Base-by-base conservation (phyloP, 2,329 filamentous ascomycete species). In the Lasiodiplodia theobromae region DNA sequence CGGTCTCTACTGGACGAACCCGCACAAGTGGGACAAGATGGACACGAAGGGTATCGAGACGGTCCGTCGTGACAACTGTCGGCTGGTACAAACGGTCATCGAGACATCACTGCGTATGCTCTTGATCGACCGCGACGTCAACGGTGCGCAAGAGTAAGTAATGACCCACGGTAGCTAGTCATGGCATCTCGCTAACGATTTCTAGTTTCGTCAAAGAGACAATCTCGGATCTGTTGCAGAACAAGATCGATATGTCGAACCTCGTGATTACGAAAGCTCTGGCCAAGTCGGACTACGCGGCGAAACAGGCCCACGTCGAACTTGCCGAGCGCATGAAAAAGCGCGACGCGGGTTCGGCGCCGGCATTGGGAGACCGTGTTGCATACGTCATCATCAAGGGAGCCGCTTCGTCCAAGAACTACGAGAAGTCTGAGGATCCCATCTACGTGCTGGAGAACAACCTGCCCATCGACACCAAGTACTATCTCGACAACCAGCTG, bases 41-140 rank as follows among this genome's bases (percentile, higher is more conserved):
- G 96, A 99, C 81, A 98, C 93, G 70, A 99, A 99, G 80, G 96
- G 96, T 86, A 98, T 99, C 73, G 96, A 99, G 82, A 99, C 96
- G 3, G 96, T 99, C 57, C 91, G 96, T 73, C 87, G 96, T 86
- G 96, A 99, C 80, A 99, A 99, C 78, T 99, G 96, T 78, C 86
- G 96, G 65, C 84, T 99, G 69, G 96, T 98, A 18, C 95, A 98
- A 80, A 97, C 92, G 3, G 96, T 98, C 69, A 98, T 99, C 75
- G 96, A 99, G 81, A 98, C 96, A 68, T 95, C 97, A 25, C 82
- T 99, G 72, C 88, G 93, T 73, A 98, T 97, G 91, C 93, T 99
- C 74, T 83, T 99, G 74, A 97, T 99, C 71, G 94, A 99, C 72
- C 91, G 89, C 73, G 94, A 99, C 78, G 89, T 97, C 12, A 88